These are phyloP conservation scores for Capsicum pubescens DNA, from an alignment of 257 asterid genomes.

Conservation along the genomic window DNA sequence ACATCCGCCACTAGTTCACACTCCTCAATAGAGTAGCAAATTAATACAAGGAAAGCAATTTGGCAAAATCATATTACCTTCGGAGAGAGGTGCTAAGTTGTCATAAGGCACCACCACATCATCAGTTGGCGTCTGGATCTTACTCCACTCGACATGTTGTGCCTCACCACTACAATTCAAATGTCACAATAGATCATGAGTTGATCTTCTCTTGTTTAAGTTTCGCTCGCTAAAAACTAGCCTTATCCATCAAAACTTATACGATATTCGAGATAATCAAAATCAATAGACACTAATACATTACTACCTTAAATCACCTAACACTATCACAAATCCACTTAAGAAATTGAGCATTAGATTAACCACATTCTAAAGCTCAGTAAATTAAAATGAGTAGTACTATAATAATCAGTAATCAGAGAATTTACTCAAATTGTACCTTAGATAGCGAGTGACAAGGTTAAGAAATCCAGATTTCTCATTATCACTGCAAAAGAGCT, in stretches of 20 bases:
- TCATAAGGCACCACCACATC: slow-evolving; percentile 82
- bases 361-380: slow-evolving; percentile 2
- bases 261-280: not conserved
- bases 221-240: slow-evolving; percentile 1
- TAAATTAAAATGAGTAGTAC: not conserved
- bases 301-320: not conserved
- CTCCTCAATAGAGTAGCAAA: not conserved
- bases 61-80: slow-evolving; percentile 55
- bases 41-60: slow-evolving; percentile 1
- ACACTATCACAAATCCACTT: not conserved
- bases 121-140: slow-evolving; percentile 58
- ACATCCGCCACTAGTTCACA: not conserved
- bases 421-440: slow-evolving; percentile 46
- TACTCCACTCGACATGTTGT: slow-evolving; percentile 51
- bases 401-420: not conserved
- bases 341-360: not conserved
- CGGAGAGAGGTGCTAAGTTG: slow-evolving; percentile 69
- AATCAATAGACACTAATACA: not conserved
- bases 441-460: slow-evolving; percentile 83
- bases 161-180: slow-evolving; percentile 50
- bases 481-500: slow-evolving; percentile 60
- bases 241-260: not conserved
- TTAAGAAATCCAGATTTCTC: slow-evolving; percentile 87
- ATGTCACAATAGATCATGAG: slow-evolving; percentile 7
- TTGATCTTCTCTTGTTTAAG: not conserved